A percentile compares a stretch with the other conserved stretches of the same genome.
phyloP scores from a whole-genome alignment of 2,329 filamentous ascomycete species.

The Endothia cerciana region DNA sequence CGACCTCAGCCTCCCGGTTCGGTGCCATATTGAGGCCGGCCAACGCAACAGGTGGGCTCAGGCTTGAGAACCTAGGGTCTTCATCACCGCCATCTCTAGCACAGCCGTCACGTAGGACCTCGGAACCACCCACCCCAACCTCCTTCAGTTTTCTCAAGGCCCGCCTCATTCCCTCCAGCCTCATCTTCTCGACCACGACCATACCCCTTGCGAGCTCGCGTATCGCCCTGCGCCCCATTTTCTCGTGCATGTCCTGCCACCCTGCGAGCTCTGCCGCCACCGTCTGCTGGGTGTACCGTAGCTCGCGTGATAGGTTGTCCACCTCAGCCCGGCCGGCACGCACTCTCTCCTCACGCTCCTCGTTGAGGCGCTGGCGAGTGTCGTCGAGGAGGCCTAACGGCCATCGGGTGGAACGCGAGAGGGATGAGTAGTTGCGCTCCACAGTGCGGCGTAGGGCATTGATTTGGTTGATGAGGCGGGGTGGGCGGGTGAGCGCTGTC shows the following conservation, averaged over 20 bases:
- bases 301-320: constrained; percentile 74
- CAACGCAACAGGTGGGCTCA: constrained; percentile 20
- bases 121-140: constrained; percentile 19
- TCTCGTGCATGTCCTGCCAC: constrained; percentile 89
- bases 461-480: constrained; percentile 77
- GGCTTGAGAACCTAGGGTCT: constrained; percentile 3
- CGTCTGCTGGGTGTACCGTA: constrained; percentile 90
- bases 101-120: background rate
- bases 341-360: constrained; percentile 83
- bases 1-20: constrained; percentile 18
- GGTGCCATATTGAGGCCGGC: constrained; percentile 28
- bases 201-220: constrained; percentile 76
- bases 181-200: constrained; percentile 78
- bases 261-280: constrained; percentile 89
- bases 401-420: constrained; percentile 78
- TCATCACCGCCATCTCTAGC: constrained; percentile 1
- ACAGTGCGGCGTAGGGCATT: constrained; percentile 73
- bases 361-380: constrained; percentile 77
- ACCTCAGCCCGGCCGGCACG: constrained; percentile 71
- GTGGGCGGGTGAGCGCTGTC: constrained; percentile 76
- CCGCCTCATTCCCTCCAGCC: constrained; percentile 78
- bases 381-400: constrained; percentile 84
- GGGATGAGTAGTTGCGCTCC: constrained; percentile 75
- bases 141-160: constrained; percentile 68
- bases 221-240: constrained; percentile 74